Base-by-base conservation (phyloP, 257 asterid genomes). In the Gentiana macrophylla region DNA sequence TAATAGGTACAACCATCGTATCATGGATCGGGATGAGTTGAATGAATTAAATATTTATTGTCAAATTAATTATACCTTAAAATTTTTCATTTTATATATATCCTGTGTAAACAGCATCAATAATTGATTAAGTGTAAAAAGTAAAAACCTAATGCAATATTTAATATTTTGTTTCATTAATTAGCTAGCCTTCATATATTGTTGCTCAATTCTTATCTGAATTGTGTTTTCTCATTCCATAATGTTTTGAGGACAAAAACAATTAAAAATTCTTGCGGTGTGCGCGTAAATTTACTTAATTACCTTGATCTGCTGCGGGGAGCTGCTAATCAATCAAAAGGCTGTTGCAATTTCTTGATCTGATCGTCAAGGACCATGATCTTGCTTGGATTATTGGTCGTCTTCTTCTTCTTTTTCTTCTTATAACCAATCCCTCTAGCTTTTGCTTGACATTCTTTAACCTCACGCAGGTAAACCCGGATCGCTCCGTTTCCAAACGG, bases 351-450 rank as follows among this genome's bases (percentile, higher is more conserved):
- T 63, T 70, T 72, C 60, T 71, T 78, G 70, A 70, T 61, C 52
- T 67, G 74, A 11, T 74, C 79, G 12, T 51, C 67, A 3, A 5
- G 46, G 9, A 41, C 9, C 5, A 41, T 24, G 10, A 38, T 49
- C 36, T 70, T 67, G 37, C 54, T 35, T 9, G 64, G 68, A 60
- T 76, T 75, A 24, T 24, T 24, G 24, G 24, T 24, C 24, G 24
- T 41, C 73, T 77, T 83, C 82, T 77, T 77, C 70, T 77, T 89
- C 80, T 89, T 86, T 68, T 85, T 88, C 80, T 89, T 89, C 86
- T 86, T 86, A 49, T 78, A 89, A 0, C 86, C 82, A 59, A 89
- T 84, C 65, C 97, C 97, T 67, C 97, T 80, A 0, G 97, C 97
- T 61, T 86, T 89, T 0, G 90, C 82, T 56, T 89, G 97, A 46